A percentile compares a stretch with the other conserved stretches of the same genome.
phyloP scores from a whole-genome alignment of 805 yeast species.

The Ogataea henricii region DNA sequence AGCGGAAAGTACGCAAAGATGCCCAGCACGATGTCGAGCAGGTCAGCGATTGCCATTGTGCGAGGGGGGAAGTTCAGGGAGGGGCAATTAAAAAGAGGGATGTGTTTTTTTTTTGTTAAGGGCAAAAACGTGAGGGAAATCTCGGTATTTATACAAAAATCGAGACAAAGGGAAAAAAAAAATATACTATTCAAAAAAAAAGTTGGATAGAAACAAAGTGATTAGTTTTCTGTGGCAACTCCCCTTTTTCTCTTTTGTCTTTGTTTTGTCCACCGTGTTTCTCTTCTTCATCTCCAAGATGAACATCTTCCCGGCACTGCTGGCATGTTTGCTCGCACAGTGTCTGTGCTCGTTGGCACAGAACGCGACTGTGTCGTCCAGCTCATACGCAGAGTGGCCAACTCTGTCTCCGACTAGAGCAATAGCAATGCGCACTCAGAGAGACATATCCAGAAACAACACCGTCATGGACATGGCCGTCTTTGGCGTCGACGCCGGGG shows the following conservation, averaged over 20 bases:
- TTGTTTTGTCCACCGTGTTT: no score
- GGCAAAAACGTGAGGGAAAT: neutral
- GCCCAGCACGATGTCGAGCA: conserved; percentile 18
- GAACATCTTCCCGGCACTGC: no score
- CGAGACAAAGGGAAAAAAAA: no score
- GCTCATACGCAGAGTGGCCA: conserved; percentile 33
- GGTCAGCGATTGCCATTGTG: conserved; percentile 9
- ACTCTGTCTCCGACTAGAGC: conserved; percentile 32
- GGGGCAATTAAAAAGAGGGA: neutral
- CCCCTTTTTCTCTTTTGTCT: no score
- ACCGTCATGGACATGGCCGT: conserved; percentile 42
- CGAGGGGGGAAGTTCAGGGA: neutral
- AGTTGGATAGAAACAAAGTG: no score
- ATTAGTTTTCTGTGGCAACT: no score
- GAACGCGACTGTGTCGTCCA: neutral
- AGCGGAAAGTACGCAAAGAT: conserved; percentile 21
- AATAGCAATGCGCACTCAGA: conserved; percentile 45
- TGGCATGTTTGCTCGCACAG: neutral
- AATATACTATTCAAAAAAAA: no score
- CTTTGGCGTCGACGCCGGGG: conserved; percentile 42
- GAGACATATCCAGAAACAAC: conserved; percentile 45
- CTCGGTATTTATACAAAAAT: neutral
- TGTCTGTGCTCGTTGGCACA: neutral
- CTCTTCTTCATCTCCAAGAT: no score
- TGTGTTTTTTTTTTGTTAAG: neutral